Percentiles rank a stretch among this genome's conserved stretches.
phyloP scores from a whole-genome alignment of 2,329 filamentous ascomycete genomes.

The Plenodomus tracheiphilus region DNA sequence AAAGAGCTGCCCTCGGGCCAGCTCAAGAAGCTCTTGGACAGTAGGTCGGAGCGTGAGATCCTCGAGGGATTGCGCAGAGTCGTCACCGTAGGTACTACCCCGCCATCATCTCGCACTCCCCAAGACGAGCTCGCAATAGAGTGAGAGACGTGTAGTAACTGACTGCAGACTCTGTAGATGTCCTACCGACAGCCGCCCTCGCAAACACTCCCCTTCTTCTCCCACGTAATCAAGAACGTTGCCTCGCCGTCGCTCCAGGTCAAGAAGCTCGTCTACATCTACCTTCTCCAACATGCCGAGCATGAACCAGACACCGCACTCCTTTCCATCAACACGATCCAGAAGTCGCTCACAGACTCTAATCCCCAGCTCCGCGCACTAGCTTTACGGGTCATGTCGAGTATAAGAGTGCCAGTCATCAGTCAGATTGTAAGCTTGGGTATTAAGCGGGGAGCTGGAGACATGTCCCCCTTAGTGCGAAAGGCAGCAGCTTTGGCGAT shows the following conservation, averaged over 20 bases:
- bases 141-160: constrained; percentile 17
- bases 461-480: constrained; percentile 93
- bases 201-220: constrained; percentile 84
- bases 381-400: constrained; percentile 94
- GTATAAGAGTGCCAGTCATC: constrained; percentile 95
- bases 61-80: constrained; percentile 89
- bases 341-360: constrained; percentile 91
- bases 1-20: constrained; percentile 75
- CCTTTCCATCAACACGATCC: constrained; percentile 97
- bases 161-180: constrained; percentile 64
- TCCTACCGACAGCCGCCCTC: constrained; percentile 81
- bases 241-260: constrained; percentile 92
- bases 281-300: constrained; percentile 94
- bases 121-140: constrained; percentile 1
- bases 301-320: constrained; percentile 93
- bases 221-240: constrained; percentile 97
- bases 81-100: constrained; percentile 67
- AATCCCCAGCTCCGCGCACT: constrained; percentile 90
- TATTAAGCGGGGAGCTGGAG: constrained; percentile 89
- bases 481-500: constrained; percentile 92
- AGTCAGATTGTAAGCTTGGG: constrained; percentile 95
- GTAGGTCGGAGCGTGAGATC: constrained; percentile 88
- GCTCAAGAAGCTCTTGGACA: constrained; percentile 93
- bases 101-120: constrained; percentile 6
- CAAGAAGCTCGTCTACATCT: constrained; percentile 98